Conservation (phyloP, 2,329 filamentous ascomycete species). For the Penicillium sp. region DNA sequence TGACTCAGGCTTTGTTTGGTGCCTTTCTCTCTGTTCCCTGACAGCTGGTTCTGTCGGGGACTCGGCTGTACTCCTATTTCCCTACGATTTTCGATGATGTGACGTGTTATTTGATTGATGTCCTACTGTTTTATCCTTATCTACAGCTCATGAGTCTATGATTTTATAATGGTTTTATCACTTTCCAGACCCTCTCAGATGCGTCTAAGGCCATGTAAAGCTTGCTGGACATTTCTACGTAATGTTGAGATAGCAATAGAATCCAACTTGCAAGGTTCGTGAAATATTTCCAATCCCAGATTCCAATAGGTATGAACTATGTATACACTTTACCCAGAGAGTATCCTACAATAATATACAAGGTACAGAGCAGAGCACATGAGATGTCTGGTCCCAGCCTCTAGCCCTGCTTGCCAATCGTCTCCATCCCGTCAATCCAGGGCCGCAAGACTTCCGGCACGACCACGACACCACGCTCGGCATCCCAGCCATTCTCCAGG, state of each 20-base stretch:
- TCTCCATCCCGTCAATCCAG: conserved; percentile 75
- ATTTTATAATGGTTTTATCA: conserved; percentile 13
- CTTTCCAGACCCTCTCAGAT: not conserved
- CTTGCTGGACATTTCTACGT: too few species aligned
- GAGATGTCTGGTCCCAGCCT: not conserved
- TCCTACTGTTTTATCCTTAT: not conserved
- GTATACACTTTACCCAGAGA: not conserved
- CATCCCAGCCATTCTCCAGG: conserved; percentile 86
- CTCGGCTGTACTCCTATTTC: conserved; percentile 2
- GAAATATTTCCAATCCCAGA: not conserved
- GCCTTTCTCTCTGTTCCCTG: not conserved
- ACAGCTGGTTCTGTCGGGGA: conserved; percentile 14
- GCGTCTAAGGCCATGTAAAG: not conserved
- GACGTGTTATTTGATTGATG: conserved; percentile 13
- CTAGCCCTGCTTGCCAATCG: conserved; percentile 47
- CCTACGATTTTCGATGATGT: conserved; percentile 15
- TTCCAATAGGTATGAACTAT: not conserved
- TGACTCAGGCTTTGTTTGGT: not conserved
- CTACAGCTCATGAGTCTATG: conserved; percentile 18
- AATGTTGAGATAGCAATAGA: too few species aligned
- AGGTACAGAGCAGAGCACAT: not conserved
- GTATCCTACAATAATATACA: conserved; percentile 6
- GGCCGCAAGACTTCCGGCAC: conserved; percentile 74
- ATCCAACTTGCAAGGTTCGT: not conserved
- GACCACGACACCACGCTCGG: conserved; percentile 59